phyloP scores from a whole-genome alignment of 345 rosid genomes.

The Populus euphratica region DNA sequence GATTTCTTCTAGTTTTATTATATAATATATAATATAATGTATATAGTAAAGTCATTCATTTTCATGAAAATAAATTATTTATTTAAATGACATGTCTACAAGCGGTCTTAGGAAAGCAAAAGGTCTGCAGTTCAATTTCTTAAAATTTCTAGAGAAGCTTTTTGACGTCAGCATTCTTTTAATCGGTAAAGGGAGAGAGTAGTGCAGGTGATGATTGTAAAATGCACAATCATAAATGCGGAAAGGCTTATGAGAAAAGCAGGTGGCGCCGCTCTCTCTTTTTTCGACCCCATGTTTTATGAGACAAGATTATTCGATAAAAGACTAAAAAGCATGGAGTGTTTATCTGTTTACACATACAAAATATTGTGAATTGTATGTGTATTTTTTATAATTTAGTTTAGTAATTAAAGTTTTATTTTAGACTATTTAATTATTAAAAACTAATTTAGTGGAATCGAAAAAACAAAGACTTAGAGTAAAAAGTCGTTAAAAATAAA shows the following conservation, averaged over 20 bases:
- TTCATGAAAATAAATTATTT: no score
- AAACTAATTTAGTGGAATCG: accelerated
- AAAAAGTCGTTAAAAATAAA: accelerated
- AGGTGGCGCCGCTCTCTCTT: not conserved
- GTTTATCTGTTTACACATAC: no score
- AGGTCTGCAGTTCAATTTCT: conserved; percentile 16
- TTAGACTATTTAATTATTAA: no score
- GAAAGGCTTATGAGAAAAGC: not conserved
- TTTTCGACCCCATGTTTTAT: not conserved
- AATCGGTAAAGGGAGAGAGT: not conserved
- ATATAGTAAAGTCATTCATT: no score
- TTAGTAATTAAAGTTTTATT: no score
- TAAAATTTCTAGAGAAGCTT: not conserved
- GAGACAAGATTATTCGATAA: not conserved
- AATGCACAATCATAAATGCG: not conserved
- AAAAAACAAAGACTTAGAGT: accelerated
- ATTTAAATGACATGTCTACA: not conserved
- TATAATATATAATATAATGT: no score
- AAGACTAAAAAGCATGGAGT: no score
- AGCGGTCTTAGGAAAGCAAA: not conserved
- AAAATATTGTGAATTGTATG: no score
- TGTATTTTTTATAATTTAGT: no score
- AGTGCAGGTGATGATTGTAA: not conserved
- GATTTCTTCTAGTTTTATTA: no score
- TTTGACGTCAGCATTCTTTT: not conserved